Evolutionary conservation across 345 rosid genomes (phyloP).

Genomic region (Linum tenue): DNA sequence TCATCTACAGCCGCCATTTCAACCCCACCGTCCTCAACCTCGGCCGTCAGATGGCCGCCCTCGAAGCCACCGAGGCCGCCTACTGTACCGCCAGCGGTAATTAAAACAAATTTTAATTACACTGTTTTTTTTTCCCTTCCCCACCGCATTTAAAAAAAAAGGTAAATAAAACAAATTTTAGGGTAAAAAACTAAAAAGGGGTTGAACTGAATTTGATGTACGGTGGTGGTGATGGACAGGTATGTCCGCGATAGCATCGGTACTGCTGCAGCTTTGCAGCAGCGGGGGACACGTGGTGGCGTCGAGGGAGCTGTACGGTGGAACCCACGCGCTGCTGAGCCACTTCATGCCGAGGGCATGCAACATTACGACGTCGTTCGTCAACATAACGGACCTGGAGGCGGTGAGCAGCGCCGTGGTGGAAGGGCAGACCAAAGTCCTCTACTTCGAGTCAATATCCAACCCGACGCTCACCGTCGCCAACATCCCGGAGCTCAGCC

Average conservation of each 20-base stretch:
- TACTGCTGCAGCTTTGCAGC: constrained; percentile 80
- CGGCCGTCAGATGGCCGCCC: constrained; percentile 94
- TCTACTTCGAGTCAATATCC: constrained; percentile 78
- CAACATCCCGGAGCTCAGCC: constrained; percentile 63
- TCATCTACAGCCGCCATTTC: constrained; percentile 92
- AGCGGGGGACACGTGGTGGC: constrained; percentile 97
- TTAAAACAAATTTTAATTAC: neutral
- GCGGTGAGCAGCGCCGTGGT: constrained; percentile 51
- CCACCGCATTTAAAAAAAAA: neutral
- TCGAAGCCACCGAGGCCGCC: constrained; percentile 96
- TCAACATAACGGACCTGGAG: constrained; percentile 49
- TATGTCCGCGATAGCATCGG: constrained; percentile 93
- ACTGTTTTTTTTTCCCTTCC: neutral
- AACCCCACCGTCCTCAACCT: constrained; percentile 93
- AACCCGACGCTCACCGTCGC: constrained; percentile 84
- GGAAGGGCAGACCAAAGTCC: constrained; percentile 57
- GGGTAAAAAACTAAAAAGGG: neutral
- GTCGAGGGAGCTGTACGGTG: constrained; percentile 66
- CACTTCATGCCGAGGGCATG: constrained; percentile 77
- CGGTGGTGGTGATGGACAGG: constrained; percentile 29
- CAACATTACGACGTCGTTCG: constrained; percentile 81
- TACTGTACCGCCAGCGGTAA: constrained; percentile 96
- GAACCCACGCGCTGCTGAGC: constrained; percentile 80
- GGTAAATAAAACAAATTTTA: neutral
- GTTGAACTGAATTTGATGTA: neutral